Percentiles rank a stretch among this genome's conserved stretches.
These are phyloP conservation scores for Prosopis cineraria DNA, from an alignment of 306 rosid species.

Conservation along the genomic window DNA sequence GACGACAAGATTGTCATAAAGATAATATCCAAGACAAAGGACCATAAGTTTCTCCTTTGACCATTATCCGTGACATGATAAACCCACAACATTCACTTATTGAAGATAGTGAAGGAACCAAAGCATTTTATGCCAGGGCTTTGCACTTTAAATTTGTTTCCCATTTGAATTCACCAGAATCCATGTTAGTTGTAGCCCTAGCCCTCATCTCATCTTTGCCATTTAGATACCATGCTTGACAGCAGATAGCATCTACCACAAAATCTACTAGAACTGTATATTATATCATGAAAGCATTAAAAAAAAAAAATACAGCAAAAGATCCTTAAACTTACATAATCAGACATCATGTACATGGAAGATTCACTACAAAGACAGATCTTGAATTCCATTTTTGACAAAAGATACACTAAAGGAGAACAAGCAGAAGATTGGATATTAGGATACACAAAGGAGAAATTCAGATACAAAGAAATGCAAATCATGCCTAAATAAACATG, in stretches of 20 bases:
- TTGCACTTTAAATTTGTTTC: neutral
- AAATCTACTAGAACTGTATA: neutral
- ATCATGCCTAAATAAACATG: neutral
- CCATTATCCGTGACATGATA: neutral
- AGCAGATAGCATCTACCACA: neutral
- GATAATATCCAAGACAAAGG: neutral
- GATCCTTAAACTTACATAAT: slow-evolving; percentile 20
- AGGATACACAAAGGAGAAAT: neutral
- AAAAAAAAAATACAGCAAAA: slow-evolving; percentile 14
- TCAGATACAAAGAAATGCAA: neutral
- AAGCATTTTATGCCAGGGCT: neutral
- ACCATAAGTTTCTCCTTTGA: neutral
- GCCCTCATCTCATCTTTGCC: neutral
- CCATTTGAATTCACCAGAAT: neutral
- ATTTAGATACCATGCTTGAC: neutral
- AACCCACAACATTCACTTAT: neutral
- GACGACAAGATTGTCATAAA: neutral
- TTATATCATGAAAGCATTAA: neutral
- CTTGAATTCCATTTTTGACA: slow-evolving; percentile 3
- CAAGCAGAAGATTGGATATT: neutral
- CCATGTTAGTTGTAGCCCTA: neutral
- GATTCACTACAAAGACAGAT: neutral
- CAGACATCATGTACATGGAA: neutral
- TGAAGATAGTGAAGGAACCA: neutral
- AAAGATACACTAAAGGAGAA: neutral